Conservation (phyloP, 2,329 filamentous ascomycete species). For the Fusarium dimerum region DNA sequence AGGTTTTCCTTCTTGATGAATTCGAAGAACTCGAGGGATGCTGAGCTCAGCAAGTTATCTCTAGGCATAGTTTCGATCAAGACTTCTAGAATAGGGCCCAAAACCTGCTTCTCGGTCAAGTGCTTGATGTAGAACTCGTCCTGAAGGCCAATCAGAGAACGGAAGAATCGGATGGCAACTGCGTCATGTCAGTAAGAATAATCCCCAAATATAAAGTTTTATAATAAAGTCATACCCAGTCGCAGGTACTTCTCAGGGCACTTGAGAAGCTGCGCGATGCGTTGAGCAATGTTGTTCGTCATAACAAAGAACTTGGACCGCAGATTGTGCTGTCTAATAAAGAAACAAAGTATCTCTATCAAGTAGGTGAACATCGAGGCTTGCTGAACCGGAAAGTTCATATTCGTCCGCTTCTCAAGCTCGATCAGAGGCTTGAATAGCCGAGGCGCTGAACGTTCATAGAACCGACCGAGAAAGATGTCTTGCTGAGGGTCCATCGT, state of each 20-base stretch:
- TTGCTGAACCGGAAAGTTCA: slow-evolving; percentile 77
- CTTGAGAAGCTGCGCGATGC: slow-evolving; percentile 78
- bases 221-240: slow-evolving; percentile 61
- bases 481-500: slow-evolving; percentile 74
- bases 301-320: slow-evolving; percentile 88
- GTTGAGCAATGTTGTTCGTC: slow-evolving; percentile 72
- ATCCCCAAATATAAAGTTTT: slow-evolving; percentile 4
- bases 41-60: slow-evolving; percentile 92
- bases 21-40: slow-evolving; percentile 91
- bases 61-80: slow-evolving; percentile 83
- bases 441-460: slow-evolving; percentile 80
- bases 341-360: slow-evolving; percentile 91
- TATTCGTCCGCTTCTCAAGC: slow-evolving; percentile 68
- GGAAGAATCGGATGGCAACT: slow-evolving; percentile 93
- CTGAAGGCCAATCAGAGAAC: slow-evolving; percentile 78
- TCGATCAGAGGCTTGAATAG: slow-evolving; percentile 86
- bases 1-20: slow-evolving; percentile 81
- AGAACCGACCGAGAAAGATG: slow-evolving; percentile 83
- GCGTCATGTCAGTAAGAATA: slow-evolving; percentile 21
- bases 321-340: slow-evolving; percentile 84
- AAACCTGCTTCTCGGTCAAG: slow-evolving; percentile 76
- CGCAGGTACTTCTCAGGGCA: slow-evolving; percentile 91
- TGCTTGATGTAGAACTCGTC: slow-evolving; percentile 91
- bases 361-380: slow-evolving; percentile 90
- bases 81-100: slow-evolving; percentile 83